These are phyloP conservation scores for Fusarium sp. DNA, from an alignment of 2,329 filamentous ascomycete species.

Conservation along the genomic window DNA sequence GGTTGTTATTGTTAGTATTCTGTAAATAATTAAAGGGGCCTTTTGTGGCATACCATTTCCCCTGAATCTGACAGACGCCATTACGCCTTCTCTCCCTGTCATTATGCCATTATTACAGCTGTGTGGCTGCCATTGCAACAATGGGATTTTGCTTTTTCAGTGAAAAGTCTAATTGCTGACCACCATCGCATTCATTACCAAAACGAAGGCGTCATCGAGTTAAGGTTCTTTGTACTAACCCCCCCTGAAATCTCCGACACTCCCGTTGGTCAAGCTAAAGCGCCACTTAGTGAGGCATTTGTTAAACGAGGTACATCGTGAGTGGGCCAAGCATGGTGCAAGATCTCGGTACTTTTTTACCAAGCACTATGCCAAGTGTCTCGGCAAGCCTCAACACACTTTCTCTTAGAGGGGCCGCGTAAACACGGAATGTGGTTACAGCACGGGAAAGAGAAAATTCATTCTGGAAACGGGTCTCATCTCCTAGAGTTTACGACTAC, in stretches of 20 bases:
- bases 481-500: background rate
- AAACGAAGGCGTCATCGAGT: background rate
- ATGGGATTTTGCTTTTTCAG: background rate
- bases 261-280: background rate
- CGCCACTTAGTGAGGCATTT: background rate
- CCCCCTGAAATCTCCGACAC: background rate
- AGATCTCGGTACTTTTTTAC: background rate
- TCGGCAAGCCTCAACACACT: background rate
- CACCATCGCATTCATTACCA: background rate
- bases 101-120: background rate
- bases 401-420: background rate
- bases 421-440: background rate
- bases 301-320: background rate
- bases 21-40: background rate
- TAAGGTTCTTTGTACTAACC: background rate
- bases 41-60: background rate
- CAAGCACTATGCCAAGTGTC: background rate
- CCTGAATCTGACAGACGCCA: background rate
- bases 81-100: background rate
- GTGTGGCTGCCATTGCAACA: background rate
- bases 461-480: background rate
- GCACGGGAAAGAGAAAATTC: background rate
- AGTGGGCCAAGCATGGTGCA: accelerated
- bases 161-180: background rate
- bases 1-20: background rate